Evolutionary conservation across 2,329 filamentous ascomycete species (phyloP).

Genomic region (Rutstroemia sp.): DNA sequence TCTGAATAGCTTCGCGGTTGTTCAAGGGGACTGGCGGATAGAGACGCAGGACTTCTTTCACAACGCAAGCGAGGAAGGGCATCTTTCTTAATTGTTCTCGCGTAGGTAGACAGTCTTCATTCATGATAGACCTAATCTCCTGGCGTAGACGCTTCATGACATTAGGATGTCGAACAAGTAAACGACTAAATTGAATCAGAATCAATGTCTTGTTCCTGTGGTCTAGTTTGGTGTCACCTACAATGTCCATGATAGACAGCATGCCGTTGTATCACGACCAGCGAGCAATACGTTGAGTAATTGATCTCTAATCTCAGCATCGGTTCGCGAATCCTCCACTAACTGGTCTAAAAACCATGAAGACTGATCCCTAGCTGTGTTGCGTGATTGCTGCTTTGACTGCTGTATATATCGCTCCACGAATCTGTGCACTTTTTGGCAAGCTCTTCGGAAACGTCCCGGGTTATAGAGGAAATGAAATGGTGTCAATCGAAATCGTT

Average conservation of each 20-base stretch:
- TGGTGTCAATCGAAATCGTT: constrained; percentile 25
- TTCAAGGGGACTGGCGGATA: constrained; percentile 26
- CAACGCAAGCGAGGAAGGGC: constrained; percentile 2
- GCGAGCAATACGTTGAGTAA: constrained; percentile 31
- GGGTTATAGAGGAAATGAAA: constrained; percentile 13
- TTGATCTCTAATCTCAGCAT: constrained; percentile 26
- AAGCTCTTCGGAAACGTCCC: constrained; percentile 17
- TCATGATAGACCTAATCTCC: constrained; percentile 5
- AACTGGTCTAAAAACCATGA: not conserved
- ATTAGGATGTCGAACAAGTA: constrained; percentile 13
- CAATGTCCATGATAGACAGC: constrained; percentile 34
- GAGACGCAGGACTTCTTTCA: constrained; percentile 17
- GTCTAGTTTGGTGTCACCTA: not conserved
- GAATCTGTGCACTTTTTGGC: constrained; percentile 19
- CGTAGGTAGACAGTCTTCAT: not conserved
- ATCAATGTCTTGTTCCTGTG: not conserved
- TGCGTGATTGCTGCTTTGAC: constrained; percentile 31
- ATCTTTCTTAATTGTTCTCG: constrained; percentile 8
- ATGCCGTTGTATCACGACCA: constrained; percentile 36
- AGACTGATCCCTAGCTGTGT: not conserved
- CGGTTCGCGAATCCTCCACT: constrained; percentile 30
- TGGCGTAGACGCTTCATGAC: constrained; percentile 6
- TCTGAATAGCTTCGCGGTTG: constrained; percentile 15
- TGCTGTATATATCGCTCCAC: constrained; percentile 13
- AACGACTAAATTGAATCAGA: constrained; percentile 6